A percentile compares a stretch with the other conserved stretches of the same genome.
Conservation (phyloP, 129 eudicot species). For the Cynara cardunculus region DNA sequence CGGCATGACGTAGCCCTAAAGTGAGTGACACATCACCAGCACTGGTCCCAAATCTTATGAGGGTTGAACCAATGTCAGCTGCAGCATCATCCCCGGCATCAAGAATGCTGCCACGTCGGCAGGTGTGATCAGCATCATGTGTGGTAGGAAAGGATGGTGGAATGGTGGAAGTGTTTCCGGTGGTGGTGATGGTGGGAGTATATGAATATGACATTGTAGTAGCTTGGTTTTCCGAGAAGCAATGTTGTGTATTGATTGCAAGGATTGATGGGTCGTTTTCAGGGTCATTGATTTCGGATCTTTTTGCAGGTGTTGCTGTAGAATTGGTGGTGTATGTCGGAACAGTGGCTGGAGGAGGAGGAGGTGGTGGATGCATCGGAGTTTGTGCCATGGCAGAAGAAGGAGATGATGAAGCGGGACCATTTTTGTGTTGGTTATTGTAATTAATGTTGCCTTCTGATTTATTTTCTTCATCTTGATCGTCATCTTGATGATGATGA, state of each 20-base stretch:
- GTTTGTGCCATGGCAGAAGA: constrained; percentile 47
- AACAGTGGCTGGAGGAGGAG: neutral
- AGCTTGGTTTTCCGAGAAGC: constrained; percentile 48
- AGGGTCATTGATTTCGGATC: constrained; percentile 46
- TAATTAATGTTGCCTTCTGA: constrained; percentile 10
- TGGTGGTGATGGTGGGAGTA: constrained; percentile 7
- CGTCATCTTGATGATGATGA: constrained; percentile 2
- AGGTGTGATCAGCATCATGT: constrained; percentile 10
- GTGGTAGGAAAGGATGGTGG: constrained; percentile 11
- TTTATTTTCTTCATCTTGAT: constrained; percentile 5
- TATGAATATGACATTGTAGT: constrained; percentile 10
- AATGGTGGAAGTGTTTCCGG: neutral
- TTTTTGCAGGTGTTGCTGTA: constrained; percentile 25
- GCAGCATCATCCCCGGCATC: constrained; percentile 11
- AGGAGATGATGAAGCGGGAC: constrained; percentile 19
- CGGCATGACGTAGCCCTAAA: constrained; percentile 91
- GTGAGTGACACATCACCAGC: constrained; percentile 93
- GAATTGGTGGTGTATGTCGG: constrained; percentile 7
- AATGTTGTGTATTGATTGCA: constrained; percentile 43
- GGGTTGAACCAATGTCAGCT: constrained; percentile 41
- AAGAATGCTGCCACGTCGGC: constrained; percentile 28
- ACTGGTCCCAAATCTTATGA: constrained; percentile 64
- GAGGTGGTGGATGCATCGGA: constrained; percentile 42
- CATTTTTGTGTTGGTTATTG: constrained; percentile 19
- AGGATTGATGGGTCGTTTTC: constrained; percentile 59